Evolutionary conservation across 495 filamentous ascomycete genomes (phyloP).

Genomic region (Geopyxis carbonaria): DNA sequence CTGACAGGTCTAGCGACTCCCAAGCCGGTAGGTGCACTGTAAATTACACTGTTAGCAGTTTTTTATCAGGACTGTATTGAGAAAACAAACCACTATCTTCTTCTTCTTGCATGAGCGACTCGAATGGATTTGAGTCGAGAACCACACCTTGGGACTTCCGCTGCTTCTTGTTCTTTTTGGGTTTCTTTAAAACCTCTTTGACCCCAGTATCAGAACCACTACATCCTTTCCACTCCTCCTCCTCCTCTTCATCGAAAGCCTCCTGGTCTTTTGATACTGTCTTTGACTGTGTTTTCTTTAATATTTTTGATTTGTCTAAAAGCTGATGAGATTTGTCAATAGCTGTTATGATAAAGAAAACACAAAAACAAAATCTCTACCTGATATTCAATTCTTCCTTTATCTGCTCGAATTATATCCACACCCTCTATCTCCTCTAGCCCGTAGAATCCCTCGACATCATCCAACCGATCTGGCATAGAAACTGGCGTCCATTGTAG

Average conservation of each 20-base stretch:
- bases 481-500: constrained; percentile 68
- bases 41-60: background rate
- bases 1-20: constrained; percentile 51
- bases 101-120: constrained; percentile 12
- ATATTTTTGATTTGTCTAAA: constrained; percentile 18
- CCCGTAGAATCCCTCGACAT: constrained; percentile 89
- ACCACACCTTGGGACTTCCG: background rate
- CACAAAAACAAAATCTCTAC: constrained; percentile 20
- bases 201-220: constrained; percentile 36
- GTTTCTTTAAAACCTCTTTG: constrained; percentile 23
- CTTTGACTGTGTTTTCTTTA: constrained; percentile 28
- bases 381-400: constrained; percentile 33
- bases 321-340: too few relatives aligned
- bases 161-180: constrained; percentile 6
- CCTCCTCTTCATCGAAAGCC: background rate
- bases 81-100: constrained; percentile 21
- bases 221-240: constrained; percentile 37
- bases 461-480: constrained; percentile 70
- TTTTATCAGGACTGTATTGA: background rate
- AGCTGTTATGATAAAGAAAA: too few relatives aligned
- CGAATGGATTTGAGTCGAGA: constrained; percentile 16
- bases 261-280: background rate
- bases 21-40: constrained; percentile 53
- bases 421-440: constrained; percentile 86
- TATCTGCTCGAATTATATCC: constrained; percentile 47